Percentiles rank a stretch among this genome's conserved stretches.
phyloP scores from a whole-genome alignment of 179 eudicot species.

The Pouteria campechiana region DNA sequence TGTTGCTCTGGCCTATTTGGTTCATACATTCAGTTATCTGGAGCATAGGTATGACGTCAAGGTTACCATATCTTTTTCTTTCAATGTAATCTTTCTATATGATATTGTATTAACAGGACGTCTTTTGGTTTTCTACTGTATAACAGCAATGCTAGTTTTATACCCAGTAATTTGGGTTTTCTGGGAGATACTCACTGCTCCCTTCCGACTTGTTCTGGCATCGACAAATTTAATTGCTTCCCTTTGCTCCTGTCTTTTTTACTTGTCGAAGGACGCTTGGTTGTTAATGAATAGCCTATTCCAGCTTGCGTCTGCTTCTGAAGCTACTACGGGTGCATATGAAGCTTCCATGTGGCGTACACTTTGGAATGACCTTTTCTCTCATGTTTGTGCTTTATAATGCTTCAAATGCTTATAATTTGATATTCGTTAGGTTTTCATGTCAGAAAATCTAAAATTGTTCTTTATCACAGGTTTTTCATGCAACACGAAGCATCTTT shows the following conservation, averaged over 20 bases:
- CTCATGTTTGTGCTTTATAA: slow-evolving; percentile 37
- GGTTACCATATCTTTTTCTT: neutral
- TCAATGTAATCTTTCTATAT: neutral
- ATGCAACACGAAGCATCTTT: slow-evolving; percentile 77
- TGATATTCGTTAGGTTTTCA: too few species aligned
- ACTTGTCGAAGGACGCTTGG: slow-evolving; percentile 42
- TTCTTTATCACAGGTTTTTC: slow-evolving; percentile 46
- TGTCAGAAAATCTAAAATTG: too few species aligned
- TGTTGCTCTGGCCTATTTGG: slow-evolving; percentile 68
- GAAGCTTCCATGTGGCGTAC: slow-evolving; percentile 86
- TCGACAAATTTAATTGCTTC: slow-evolving; percentile 29
- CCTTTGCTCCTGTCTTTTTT: slow-evolving; percentile 23
- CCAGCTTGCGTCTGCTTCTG: slow-evolving; percentile 51
- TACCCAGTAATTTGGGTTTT: slow-evolving; percentile 67
- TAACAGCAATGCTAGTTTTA: slow-evolving; percentile 52
- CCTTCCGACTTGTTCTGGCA: slow-evolving; percentile 55
- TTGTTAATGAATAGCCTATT: slow-evolving; percentile 34
- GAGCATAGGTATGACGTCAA: slow-evolving; percentile 49
- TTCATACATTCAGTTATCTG: slow-evolving; percentile 41
- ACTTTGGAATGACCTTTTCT: slow-evolving; percentile 90
- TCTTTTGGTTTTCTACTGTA: neutral
- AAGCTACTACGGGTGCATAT: slow-evolving; percentile 50
- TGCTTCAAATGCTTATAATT: too few species aligned
- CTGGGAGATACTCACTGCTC: slow-evolving; percentile 66
- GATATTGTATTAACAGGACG: neutral